Evolutionary conservation across 2,329 filamentous ascomycete genomes (phyloP), one percentile per base, ranked within the genome.

Genomic region (Aspergillus sp.): DNA sequence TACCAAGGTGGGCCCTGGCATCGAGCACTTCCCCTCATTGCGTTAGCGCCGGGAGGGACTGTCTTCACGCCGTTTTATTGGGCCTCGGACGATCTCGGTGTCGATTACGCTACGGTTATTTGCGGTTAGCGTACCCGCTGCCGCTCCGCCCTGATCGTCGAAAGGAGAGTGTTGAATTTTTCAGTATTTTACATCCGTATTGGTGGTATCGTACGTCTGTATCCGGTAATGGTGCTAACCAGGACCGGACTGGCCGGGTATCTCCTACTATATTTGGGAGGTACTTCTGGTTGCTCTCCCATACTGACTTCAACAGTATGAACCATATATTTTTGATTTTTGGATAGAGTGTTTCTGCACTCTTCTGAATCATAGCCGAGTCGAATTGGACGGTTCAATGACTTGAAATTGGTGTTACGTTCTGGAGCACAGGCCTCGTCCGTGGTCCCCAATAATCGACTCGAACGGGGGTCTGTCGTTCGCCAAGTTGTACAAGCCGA

Each of bases 1-100:
- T 11, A 5, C 9, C 12, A 50, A 27, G 34, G 48, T 50, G 48
- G 48, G 24, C 48, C 48, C 48, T 50, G 20, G 2, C 19, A 44
- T 44, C 41, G 12, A 5, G 19, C 27, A 30, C 27, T 20, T 20
- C 19, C 13, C 15, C 39, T 20, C 7, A 6, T 41, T 4, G 44
- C 64, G 63, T 63, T 51, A 30, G 27, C 9, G 9, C 27, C 27
- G 27, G 50, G 17, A 65, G 65, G 61, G 63, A 20, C 22, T 33
- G 3, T 51, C 56, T 61, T 58, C 58, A 6, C 4, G 4, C 4
- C 9, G 41, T 19, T 37, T 37, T 37, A 42, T 42, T 42, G 40
- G 40, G 9, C 9, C 9, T 3, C n/a, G 19, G 9, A 42, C 40
- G 17, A 17, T 42, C 19, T 42, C 40, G 17, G 27, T 30, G 8